Conservation (phyloP, 2,329 filamentous ascomycete genomes). For the Phialophora tarda region DNA sequence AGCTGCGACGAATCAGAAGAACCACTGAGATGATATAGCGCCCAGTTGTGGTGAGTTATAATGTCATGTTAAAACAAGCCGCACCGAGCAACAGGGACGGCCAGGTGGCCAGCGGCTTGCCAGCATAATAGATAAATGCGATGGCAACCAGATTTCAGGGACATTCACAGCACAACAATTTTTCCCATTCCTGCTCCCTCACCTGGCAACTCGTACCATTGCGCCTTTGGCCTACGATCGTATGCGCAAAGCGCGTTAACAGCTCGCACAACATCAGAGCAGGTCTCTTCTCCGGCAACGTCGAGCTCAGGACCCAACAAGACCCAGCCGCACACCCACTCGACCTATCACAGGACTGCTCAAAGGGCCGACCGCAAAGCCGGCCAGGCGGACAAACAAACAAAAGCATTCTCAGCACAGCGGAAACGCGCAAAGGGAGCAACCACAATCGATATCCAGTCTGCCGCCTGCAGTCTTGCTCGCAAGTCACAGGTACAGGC, state of each 20-base stretch:
- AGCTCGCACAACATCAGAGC: constrained; percentile 7
- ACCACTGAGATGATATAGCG: constrained; percentile 17
- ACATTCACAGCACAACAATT: constrained; percentile 7
- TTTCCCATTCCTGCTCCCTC: constrained; percentile 1
- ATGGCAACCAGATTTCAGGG: constrained; percentile 1
- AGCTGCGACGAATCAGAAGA: constrained; percentile 32
- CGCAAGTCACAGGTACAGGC: constrained; percentile 30
- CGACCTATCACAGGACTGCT: constrained; percentile 22
- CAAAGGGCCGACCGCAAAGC: constrained; percentile 23
- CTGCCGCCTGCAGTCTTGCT: constrained; percentile 26
- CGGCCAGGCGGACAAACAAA: constrained; percentile 21
- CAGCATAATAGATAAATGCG: constrained; percentile 32
- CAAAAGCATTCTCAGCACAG: constrained; percentile 5
- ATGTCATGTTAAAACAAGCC: constrained; percentile 20
- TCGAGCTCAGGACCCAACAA: neutral
- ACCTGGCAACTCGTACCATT: constrained; percentile 6
- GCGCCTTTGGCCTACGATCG: neutral
- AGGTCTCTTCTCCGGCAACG: constrained; percentile 5
- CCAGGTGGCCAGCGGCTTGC: constrained; percentile 37
- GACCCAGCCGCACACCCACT: constrained; percentile 1
- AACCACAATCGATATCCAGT: constrained; percentile 18
- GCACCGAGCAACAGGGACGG: constrained; percentile 20
- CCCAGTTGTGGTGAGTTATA: constrained; percentile 7
- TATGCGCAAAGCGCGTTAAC: neutral
- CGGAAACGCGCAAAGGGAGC: neutral